Evolutionary conservation across 2,329 filamentous ascomycete genomes (phyloP).

Genomic region (Huntiella abstrusa): DNA sequence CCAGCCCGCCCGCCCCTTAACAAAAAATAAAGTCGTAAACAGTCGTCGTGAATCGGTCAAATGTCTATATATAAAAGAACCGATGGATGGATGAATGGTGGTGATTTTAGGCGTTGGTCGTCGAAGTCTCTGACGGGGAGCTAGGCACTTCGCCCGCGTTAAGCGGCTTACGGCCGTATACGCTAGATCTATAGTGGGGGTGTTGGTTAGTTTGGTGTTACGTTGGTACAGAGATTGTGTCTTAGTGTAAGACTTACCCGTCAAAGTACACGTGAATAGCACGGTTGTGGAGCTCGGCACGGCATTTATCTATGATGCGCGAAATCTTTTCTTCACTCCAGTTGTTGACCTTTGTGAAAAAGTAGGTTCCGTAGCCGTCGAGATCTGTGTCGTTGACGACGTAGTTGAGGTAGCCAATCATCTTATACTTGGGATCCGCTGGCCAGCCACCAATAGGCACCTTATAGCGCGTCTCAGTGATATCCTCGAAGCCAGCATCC

Average conservation of each 20-base stretch:
- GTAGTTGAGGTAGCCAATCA: constrained; percentile 22
- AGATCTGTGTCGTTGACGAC: constrained; percentile 19
- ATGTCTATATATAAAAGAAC: neutral
- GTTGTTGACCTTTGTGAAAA: constrained; percentile 21
- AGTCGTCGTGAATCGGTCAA: neutral
- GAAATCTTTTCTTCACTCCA: constrained; percentile 20
- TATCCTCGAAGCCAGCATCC: constrained; percentile 15
- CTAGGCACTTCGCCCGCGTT: neutral
- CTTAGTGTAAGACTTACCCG: constrained; percentile 17
- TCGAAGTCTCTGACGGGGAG: neutral
- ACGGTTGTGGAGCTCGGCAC: constrained; percentile 19
- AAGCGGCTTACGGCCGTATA: constrained; percentile 7
- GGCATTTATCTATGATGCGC: constrained; percentile 18
- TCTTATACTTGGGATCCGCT: constrained; percentile 25
- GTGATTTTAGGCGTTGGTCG: neutral
- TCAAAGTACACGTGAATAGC: constrained; percentile 22
- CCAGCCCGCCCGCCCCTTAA: no score
- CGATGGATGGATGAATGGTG: neutral
- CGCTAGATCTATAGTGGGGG: neutral
- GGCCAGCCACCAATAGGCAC: constrained; percentile 27
- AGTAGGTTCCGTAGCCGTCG: constrained; percentile 20
- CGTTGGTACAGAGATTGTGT: neutral
- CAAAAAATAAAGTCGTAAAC: neutral
- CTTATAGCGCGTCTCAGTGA: constrained; percentile 15
- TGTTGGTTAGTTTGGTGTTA: neutral